A percentile compares a stretch with the other conserved stretches of the same genome.
These are phyloP conservation scores for Aspergillus quadricinctus DNA, from an alignment of 2,329 filamentous ascomycete genomes.

Conservation along the genomic window DNA sequence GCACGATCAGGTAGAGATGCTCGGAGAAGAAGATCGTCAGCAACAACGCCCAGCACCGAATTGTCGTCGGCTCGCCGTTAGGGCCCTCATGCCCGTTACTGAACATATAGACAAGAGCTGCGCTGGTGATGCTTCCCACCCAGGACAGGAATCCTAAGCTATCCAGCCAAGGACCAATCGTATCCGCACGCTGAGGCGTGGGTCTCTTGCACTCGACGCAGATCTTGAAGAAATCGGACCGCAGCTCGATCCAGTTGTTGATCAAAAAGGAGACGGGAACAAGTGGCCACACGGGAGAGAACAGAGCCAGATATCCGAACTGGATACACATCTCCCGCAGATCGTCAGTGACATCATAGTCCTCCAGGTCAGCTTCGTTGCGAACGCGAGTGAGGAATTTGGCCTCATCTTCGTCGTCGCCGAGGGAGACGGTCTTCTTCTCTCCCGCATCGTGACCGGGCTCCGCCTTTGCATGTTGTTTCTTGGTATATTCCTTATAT, in stretches of 20 bases:
- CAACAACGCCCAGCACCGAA: conserved; percentile 76
- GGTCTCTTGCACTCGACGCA: conserved; percentile 85
- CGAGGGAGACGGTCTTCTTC: conserved; percentile 35
- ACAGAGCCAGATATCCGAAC: conserved; percentile 84
- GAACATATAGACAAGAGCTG: conserved; percentile 87
- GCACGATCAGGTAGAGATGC: conserved; percentile 78
- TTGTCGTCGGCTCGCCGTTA: conserved; percentile 49
- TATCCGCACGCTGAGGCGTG: conserved; percentile 83
- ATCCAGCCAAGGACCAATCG: conserved; percentile 91
- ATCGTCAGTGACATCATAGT: conserved; percentile 89
- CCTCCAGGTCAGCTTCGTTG: conserved; percentile 73
- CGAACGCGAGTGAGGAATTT: conserved; percentile 79
- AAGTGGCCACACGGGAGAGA: conserved; percentile 90
- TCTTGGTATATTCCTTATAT: conserved; percentile 46
- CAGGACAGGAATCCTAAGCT: conserved; percentile 85
- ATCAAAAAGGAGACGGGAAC: conserved; percentile 83
- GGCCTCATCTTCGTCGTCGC: conserved; percentile 74
- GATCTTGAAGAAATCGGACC: conserved; percentile 93
- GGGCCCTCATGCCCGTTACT: conserved; percentile 56
- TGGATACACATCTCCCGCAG: conserved; percentile 93
- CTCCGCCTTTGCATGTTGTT: conserved; percentile 20
- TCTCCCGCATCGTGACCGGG: conserved; percentile 17
- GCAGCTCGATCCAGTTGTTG: conserved; percentile 96
- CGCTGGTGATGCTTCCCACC: conserved; percentile 84
- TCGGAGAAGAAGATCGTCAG: conserved; percentile 80